Percentiles rank a stretch among this genome's conserved stretches.
Conservation (phyloP, 2,329 filamentous ascomycete species). For the Exophiala aquamarina region DNA sequence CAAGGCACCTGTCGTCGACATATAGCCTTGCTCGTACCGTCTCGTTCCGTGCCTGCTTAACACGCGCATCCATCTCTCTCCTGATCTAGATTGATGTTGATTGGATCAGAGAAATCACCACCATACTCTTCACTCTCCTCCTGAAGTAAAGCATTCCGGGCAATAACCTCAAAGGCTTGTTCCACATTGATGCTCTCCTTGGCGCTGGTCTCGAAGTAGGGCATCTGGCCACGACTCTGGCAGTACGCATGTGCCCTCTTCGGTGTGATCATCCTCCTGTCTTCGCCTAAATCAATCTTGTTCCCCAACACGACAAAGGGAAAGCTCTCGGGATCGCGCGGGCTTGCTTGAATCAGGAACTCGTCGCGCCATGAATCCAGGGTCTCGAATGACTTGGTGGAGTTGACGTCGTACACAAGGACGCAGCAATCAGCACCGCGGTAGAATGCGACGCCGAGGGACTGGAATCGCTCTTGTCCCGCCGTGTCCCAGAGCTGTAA, state of each 20-base stretch:
- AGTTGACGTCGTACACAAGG: slow-evolving; percentile 97
- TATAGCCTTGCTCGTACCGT: too few relatives aligned
- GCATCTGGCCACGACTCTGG: slow-evolving; percentile 94
- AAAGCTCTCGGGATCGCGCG: slow-evolving; percentile 94
- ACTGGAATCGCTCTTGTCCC: slow-evolving; percentile 96
- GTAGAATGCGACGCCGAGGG: slow-evolving; percentile 95
- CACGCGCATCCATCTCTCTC: slow-evolving; percentile 92
- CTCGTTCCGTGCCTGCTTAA: slow-evolving; percentile 59
- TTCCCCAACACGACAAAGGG: slow-evolving; percentile 98
- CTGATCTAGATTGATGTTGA: slow-evolving; percentile 96
- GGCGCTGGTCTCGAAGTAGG: slow-evolving; percentile 98
- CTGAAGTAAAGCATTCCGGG: slow-evolving; percentile 89
- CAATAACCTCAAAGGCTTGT: slow-evolving; percentile 87
- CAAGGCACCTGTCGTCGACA: too few relatives aligned
- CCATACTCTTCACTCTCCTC: slow-evolving; percentile 98
- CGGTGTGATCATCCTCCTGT: slow-evolving; percentile 92
- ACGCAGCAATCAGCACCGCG: slow-evolving; percentile 97
- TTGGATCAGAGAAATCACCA: slow-evolving; percentile 95
- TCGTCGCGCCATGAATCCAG: slow-evolving; percentile 98
- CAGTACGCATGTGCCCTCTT: slow-evolving; percentile 98
- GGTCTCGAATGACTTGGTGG: slow-evolving; percentile 97
- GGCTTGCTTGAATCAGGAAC: slow-evolving; percentile 95
- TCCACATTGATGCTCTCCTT: slow-evolving; percentile 99
- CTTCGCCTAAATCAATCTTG: slow-evolving; percentile 98
- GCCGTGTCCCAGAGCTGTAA: slow-evolving; percentile 99